phyloP scores from a whole-genome alignment of 176 grass and related monocot species.

The Themeda triandra region DNA sequence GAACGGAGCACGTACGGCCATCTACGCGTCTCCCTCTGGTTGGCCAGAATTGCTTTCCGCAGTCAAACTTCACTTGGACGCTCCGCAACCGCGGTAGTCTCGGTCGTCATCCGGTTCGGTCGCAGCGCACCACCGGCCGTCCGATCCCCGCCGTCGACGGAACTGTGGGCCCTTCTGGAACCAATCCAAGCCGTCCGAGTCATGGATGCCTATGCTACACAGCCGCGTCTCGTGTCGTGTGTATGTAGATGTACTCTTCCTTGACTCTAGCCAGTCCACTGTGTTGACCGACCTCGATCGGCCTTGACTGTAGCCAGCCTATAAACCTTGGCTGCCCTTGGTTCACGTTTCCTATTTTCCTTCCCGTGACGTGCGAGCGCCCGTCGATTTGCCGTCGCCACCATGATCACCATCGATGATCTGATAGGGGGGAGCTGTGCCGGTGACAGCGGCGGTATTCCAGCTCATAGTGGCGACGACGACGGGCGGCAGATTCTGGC shows the following conservation, averaged over 20 bases:
- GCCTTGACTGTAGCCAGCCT: background rate
- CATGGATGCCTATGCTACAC: background rate
- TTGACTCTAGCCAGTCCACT: conserved; percentile 16
- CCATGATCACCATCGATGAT: conserved; percentile 14
- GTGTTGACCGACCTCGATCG: background rate
- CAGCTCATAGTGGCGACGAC: background rate
- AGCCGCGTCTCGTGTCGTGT: background rate
- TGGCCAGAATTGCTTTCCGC: background rate
- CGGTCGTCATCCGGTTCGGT: background rate
- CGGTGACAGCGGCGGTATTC: background rate
- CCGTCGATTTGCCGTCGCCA: background rate
- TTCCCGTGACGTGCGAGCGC: background rate
- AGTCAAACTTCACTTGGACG: conserved; percentile 24
- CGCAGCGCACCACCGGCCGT: conserved; percentile 19
- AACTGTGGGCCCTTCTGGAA: background rate
- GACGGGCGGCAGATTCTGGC: background rate
- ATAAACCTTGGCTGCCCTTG: background rate
- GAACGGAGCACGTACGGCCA: no score
- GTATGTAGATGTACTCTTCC: background rate
- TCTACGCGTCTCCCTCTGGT: background rate
- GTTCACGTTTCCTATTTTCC: background rate
- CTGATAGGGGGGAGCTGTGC: background rate
- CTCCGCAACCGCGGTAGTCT: background rate
- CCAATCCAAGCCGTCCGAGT: background rate
- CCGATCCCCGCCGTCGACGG: background rate